These are phyloP conservation scores for Fusarium setosum DNA, from an alignment of 2,329 filamentous ascomycete genomes.

Conservation along the genomic window DNA sequence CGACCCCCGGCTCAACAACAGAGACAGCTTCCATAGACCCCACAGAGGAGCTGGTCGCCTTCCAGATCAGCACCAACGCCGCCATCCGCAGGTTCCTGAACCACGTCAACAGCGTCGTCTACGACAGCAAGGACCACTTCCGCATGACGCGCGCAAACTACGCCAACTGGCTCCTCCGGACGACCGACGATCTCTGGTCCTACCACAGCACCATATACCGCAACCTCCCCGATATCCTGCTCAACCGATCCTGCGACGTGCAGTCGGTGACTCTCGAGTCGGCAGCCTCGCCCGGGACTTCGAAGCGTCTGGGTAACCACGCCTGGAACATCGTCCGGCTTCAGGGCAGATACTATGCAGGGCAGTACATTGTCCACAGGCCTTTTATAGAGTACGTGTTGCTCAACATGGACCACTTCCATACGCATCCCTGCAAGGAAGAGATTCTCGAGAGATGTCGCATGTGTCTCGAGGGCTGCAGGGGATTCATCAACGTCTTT, in stretches of 20 bases:
- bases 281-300: background rate
- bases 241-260: constrained; percentile 7
- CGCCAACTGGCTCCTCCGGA: constrained; percentile 40
- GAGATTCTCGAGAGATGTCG: constrained; percentile 36
- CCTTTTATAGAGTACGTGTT: constrained; percentile 45
- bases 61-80: constrained; percentile 47
- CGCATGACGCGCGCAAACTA: constrained; percentile 34
- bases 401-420: constrained; percentile 39
- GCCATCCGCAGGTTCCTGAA: constrained; percentile 46
- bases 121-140: constrained; percentile 42
- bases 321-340: constrained; percentile 45
- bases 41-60: constrained; percentile 42
- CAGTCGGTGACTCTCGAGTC: background rate
- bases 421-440: constrained; percentile 36
- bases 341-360: constrained; percentile 44
- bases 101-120: constrained; percentile 44
- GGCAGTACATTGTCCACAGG: constrained; percentile 46
- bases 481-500: constrained; percentile 45
- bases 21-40: background rate
- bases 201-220: constrained; percentile 43
- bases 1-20: background rate
- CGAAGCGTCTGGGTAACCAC: constrained; percentile 34
- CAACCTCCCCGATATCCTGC: constrained; percentile 41
- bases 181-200: constrained; percentile 42
- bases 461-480: constrained; percentile 38